Evolutionary conservation across 495 filamentous ascomycete genomes (phyloP), one percentile per base, ranked within the genome.

Genomic region (Arthonia radiata): DNA sequence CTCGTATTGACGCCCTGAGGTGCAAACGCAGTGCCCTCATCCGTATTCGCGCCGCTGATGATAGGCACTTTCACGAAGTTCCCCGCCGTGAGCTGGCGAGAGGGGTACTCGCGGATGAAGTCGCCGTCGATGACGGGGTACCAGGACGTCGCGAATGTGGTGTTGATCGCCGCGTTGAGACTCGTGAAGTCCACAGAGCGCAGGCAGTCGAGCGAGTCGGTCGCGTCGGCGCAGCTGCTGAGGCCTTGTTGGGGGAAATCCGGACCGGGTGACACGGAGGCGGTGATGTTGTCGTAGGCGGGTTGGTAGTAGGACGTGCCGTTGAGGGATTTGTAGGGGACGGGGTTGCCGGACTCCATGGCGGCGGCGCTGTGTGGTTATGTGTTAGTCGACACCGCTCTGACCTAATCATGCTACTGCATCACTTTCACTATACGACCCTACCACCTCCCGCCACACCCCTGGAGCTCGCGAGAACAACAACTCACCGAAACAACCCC

Each of bases 1-100:
- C 44, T 45, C 2, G 46, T 62, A 37, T 63, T 53, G 27, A 63
- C 47, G 10, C 45, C 49, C 7, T 27, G 27, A 2, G 37, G 31
- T 1, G 59, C 57, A 30, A 71, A 70, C 8, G 64, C 50, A 2
- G 61, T 67, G 4, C 67, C 67, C 26, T 72, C 66, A 37, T 74
- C 67, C 46, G 38, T 55, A 36, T 61, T 66, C 17, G 64, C 53
- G 8, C 68, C 67, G 22, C 54, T 43, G 22, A 71, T 58, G 27
- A 71, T 57, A 3, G 61, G 61, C 0, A 71, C 51, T 27, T 52
- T 23, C 11, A 67, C 64, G 37, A 65, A 67, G n/a, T 34, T 35
- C 13, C 55, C 51, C 5, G 36, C 26, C 2, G 25, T 34, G 7
- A 56, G 44, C 29, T 54, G 52, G 4, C 41, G 18, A 15, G 32